Base-by-base conservation (phyloP, 805 yeast species). In the Wickerhamiella kurtzmanii region DNA sequence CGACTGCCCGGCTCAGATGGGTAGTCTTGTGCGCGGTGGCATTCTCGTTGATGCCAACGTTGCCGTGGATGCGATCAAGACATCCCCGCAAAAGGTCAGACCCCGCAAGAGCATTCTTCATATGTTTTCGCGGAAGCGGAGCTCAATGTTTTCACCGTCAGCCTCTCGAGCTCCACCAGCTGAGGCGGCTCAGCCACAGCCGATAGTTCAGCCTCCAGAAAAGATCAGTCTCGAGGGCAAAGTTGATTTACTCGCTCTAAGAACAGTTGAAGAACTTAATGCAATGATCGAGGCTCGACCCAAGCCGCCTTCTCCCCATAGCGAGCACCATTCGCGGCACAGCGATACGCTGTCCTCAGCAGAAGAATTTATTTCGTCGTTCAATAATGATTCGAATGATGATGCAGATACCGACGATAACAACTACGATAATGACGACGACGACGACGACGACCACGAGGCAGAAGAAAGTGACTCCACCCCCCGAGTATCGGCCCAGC, bases 171-270 rank as follows among this genome's bases (percentile, higher is more conserved):
- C 42, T 32, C 28, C 22, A 16, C 17, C 25, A 3, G 8, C 32
- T 25, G 6, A 6, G 32, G 9, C 32, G 9, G 18, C 38, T 11
- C 35, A 38, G 17, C 41, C 28, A 5, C 37, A 37, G 6, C 16
- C 28, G 2, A 25, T 28, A 3, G 28, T 37, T 22, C 37, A 25
- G 17, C 36, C 28, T 16, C 22, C 20, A 17, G 37, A 42, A 22
- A 52, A 54, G 37, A 51, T 53, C 2, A 45, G 42, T 15, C 54
- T 57, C 18, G 56, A 53, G 22, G 50, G 50, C 35, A 54, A 53
- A 28, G 54, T 62, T 37, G 67, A 63, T 43, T 37, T 63, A 35
- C 52, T 63, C 37, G 60, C 64, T 15, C 60, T 62, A 38, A 51
- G 59, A 19, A 58, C 60, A 16, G 48, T 63, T 35, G 53, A 59